Evolutionary conservation across 2,329 filamentous ascomycete species (phyloP).

Genomic region (Epichloe glyceriae): DNA sequence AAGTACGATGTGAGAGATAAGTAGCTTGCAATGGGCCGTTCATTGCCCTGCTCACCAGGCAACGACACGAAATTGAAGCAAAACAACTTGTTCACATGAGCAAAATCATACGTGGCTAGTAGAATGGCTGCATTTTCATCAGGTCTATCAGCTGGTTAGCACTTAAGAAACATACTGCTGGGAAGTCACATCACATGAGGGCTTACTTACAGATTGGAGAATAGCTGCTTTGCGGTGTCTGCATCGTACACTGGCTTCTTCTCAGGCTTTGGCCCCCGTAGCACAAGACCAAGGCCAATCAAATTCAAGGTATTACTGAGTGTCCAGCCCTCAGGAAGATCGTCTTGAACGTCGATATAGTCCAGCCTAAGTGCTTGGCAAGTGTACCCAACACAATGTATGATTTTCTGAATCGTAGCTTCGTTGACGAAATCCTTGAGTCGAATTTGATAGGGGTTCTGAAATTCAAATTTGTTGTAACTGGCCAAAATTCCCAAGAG

Average conservation of each 20-base stretch:
- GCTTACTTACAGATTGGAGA: slow-evolving; percentile 58
- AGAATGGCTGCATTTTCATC: slow-evolving; percentile 66
- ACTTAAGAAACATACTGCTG: neutral
- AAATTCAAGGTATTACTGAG: slow-evolving; percentile 68
- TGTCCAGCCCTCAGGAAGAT: slow-evolving; percentile 81
- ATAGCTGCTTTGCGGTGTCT: slow-evolving; percentile 72
- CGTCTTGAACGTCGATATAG: slow-evolving; percentile 80
- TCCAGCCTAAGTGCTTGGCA: slow-evolving; percentile 56
- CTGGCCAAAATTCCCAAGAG: slow-evolving; percentile 82
- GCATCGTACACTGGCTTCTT: slow-evolving; percentile 48
- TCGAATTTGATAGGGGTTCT: slow-evolving; percentile 87
- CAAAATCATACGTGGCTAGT: slow-evolving; percentile 83
- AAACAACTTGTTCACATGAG: slow-evolving; percentile 89
- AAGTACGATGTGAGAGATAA: slow-evolving; percentile 86
- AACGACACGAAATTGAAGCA: slow-evolving; percentile 68
- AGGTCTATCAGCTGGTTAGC: slow-evolving; percentile 41
- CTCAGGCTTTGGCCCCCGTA: slow-evolving; percentile 53
- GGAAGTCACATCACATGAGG: neutral
- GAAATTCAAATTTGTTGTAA: slow-evolving; percentile 99
- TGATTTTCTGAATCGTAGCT: slow-evolving; percentile 67
- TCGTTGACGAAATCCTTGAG: slow-evolving; percentile 96
- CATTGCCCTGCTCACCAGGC: slow-evolving; percentile 47
- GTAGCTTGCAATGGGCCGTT: slow-evolving; percentile 68
- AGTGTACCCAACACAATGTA: slow-evolving; percentile 60
- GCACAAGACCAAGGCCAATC: slow-evolving; percentile 69